phyloP scores from a whole-genome alignment of 352 stramenopile species.

The Peronospora destructor region DNA sequence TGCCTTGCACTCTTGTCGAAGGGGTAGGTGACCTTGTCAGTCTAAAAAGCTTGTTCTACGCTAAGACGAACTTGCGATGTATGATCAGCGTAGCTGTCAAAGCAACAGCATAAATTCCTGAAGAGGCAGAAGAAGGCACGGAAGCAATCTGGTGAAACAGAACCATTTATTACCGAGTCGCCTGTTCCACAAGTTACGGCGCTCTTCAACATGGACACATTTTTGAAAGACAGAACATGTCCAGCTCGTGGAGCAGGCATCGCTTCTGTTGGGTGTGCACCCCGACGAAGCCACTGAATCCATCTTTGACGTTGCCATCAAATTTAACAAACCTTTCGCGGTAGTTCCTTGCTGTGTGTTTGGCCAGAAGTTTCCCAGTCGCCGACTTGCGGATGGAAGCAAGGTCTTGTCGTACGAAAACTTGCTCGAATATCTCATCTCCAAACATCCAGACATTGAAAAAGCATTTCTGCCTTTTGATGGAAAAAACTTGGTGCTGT shows the following conservation, averaged over 20 bases:
- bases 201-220: slow-evolving; percentile 59
- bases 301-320: slow-evolving; percentile 89
- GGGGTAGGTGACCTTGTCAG: slow-evolving; percentile 36
- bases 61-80: slow-evolving; percentile 12
- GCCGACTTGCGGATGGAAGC: slow-evolving; percentile 33
- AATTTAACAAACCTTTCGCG: slow-evolving; percentile 89
- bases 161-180: slow-evolving; percentile 15
- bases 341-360: slow-evolving; percentile 96
- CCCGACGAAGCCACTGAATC: slow-evolving; percentile 92
- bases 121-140: slow-evolving; percentile 49
- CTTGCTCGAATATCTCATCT: slow-evolving; percentile 67
- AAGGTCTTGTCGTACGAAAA: slow-evolving; percentile 74
- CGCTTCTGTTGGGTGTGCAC: slow-evolving; percentile 90
- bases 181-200: slow-evolving; percentile 60
- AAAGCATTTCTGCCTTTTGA: slow-evolving; percentile 67
- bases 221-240: slow-evolving; percentile 38
- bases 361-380: slow-evolving; percentile 83
- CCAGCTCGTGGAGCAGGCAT: slow-evolving; percentile 59
- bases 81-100: slow-evolving; percentile 54
- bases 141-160: slow-evolving; percentile 11
- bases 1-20: slow-evolving; percentile 74
- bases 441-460: slow-evolving; percentile 61
- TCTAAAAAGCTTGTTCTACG: not conserved
- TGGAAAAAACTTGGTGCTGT: slow-evolving; percentile 83
- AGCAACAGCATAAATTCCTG: slow-evolving; percentile 62